Evolutionary conservation across 164 flowering plant species (phyloP).

Genomic region (Santalum album): DNA sequence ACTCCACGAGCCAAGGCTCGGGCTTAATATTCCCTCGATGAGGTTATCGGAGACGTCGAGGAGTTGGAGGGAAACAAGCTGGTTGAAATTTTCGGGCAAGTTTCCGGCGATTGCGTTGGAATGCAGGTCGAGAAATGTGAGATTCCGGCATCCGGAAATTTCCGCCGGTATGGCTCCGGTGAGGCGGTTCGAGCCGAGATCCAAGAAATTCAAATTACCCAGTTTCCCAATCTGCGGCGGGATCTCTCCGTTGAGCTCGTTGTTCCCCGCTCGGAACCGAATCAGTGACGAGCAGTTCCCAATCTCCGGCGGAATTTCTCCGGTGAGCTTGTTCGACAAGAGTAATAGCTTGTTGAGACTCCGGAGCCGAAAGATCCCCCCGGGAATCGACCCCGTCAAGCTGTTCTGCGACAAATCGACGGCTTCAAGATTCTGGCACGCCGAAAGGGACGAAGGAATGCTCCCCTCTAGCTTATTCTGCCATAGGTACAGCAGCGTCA

Average conservation of each 20-base stretch:
- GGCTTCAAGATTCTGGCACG: conserved; percentile 47
- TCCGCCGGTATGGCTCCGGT: conserved; percentile 49
- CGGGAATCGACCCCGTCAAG: conserved; percentile 55
- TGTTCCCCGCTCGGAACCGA: conserved; percentile 54
- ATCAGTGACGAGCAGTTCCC: conserved; percentile 55
- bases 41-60: conserved; percentile 57
- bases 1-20: conserved; percentile 49
- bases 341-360: conserved; percentile 56
- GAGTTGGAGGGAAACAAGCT: conserved; percentile 46
- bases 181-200: conserved; percentile 51
- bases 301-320: conserved; percentile 50
- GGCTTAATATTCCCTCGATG: conserved; percentile 44
- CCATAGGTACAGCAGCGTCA: conserved; percentile 62
- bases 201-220: conserved; percentile 52
- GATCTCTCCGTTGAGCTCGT: conserved; percentile 52
- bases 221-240: conserved; percentile 59
- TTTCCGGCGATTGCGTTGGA: conserved; percentile 48
- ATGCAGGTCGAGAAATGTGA: conserved; percentile 67
- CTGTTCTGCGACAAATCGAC: conserved; percentile 60
- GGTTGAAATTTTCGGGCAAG: conserved; percentile 38
- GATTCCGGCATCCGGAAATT: conserved; percentile 58
- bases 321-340: conserved; percentile 66
- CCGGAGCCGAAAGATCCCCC: conserved; percentile 49
- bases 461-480: conserved; percentile 57
- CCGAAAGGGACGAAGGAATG: conserved; percentile 46